These are phyloP conservation scores for Wickerhamiella australiensis DNA, from an alignment of 805 yeast genomes.

Conservation along the genomic window DNA sequence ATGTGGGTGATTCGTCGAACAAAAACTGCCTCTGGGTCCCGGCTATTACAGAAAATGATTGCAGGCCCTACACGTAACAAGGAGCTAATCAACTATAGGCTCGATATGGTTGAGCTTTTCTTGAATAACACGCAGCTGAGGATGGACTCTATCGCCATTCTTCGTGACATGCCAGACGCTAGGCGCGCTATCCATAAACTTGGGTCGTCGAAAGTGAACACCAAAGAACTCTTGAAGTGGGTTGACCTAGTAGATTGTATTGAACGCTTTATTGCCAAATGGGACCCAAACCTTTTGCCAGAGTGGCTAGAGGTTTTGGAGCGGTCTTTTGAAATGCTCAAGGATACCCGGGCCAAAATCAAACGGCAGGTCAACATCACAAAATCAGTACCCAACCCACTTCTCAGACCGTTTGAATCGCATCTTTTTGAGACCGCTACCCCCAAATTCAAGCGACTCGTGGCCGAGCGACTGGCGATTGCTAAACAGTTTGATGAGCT, in stretches of 20 bases:
- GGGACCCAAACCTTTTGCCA: conserved; percentile 21
- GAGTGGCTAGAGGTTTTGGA: background rate
- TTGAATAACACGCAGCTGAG: conserved; percentile 33
- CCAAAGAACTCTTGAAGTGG: conserved; percentile 35
- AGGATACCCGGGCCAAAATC: background rate
- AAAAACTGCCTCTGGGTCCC: conserved; percentile 66
- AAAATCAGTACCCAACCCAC: background rate
- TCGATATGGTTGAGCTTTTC: conserved; percentile 38
- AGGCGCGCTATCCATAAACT: conserved; percentile 30
- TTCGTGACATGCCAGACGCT: conserved; percentile 43
- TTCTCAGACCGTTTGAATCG: background rate
- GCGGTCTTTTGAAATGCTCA: background rate
- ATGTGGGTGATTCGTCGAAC: conserved; percentile 62
- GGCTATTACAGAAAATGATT: conserved; percentile 72
- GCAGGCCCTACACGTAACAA: conserved; percentile 61
- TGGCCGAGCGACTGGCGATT: background rate
- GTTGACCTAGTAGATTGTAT: conserved; percentile 32
- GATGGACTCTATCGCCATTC: conserved; percentile 46
- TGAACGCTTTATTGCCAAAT: conserved; percentile 15
- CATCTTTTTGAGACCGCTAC: conserved; percentile 32
- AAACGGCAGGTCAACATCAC: background rate
- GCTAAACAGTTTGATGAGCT: background rate
- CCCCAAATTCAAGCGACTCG: background rate
- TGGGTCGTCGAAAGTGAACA: conserved; percentile 33
- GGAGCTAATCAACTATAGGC: conserved; percentile 45